Evolutionary conservation across 805 yeast species (phyloP), one percentile per base, ranked within the genome.

Genomic region (Zygotorulaspora chibaensis): DNA sequence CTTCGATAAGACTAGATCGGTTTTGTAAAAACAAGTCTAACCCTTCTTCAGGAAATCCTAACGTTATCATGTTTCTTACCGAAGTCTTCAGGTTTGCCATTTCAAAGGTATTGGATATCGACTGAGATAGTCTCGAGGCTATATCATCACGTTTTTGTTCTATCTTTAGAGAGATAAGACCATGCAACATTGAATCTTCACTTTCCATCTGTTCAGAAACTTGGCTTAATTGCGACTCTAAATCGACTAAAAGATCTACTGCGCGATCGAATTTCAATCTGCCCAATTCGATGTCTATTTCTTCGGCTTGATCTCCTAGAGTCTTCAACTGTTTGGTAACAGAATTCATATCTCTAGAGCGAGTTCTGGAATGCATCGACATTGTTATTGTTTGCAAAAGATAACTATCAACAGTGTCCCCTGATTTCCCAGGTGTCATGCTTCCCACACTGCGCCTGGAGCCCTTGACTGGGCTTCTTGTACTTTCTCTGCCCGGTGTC

Each of bases 201-300:
- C 56, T 59, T 10, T 52, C 52, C 13, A 58, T 52, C 11, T 49
- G 52, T 4, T 46, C 44, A 2, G 46, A 28, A 6, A 56, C 49
- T 25, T 43, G 35, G 1, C 42, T 29, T 18, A 68, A 41, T 8
- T 60, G 58, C 2, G 42, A 47, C 42, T 71, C 75, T 44, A 76
- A 67, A 16, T 57, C 58, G 7, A 55, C 35, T 29, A 69, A 43
- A 11, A 51, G 48, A 3, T 62, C 68, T 2, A 73, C 73, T 0
- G 80, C 73, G 13, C 63, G 68, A 37, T 68, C 57, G 63, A 74
- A 83, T 45, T 75, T 72, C 43, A 77, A 75, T 55, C 84, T 82
- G 9, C 87, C 83, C 20, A 84, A 71, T 44, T 72, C 72, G 11
- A 83, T 78, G 59, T 86, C 93, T 35, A 84, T 72, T 45, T 83